Percentiles rank a stretch among this genome's conserved stretches.
Evolutionary conservation across 176 grass and related monocot genomes (phyloP).

Genomic region (Ampelocalamus luodianensis): DNA sequence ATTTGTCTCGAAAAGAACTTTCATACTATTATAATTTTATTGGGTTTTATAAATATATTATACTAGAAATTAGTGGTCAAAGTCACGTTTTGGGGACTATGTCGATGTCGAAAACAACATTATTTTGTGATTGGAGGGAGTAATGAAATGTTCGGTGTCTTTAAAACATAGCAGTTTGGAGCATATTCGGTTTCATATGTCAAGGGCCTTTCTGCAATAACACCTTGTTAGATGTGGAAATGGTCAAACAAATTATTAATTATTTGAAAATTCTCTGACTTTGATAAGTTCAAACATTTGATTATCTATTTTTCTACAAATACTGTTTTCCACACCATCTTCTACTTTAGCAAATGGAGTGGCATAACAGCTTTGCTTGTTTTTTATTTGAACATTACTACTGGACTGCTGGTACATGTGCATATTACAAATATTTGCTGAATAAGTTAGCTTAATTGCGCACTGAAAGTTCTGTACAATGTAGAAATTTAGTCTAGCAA

Average conservation of each 20-base stretch:
- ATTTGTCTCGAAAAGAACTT: no score
- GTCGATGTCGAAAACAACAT: no score
- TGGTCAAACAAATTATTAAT: neutral
- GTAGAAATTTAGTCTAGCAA: slow-evolving; percentile 18
- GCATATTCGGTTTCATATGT: neutral
- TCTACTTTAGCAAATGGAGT: slow-evolving; percentile 4
- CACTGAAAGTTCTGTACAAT: slow-evolving; percentile 3
- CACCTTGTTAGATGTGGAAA: neutral
- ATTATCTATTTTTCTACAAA: slow-evolving; percentile 18
- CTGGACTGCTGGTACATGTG: neutral
- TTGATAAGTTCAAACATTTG: slow-evolving; percentile 1
- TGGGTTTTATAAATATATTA: no score
- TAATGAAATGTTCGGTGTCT: neutral
- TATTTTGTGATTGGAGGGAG: no score
- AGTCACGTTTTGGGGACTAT: no score
- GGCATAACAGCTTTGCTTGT: slow-evolving; percentile 4
- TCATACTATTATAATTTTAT: no score
- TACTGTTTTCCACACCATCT: slow-evolving; percentile 17
- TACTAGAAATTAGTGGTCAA: no score
- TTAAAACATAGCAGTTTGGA: neutral
- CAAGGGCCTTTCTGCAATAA: neutral
- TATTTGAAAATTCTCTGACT: neutral
- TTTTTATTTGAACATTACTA: slow-evolving; percentile 1
- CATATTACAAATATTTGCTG: slow-evolving; percentile 19
- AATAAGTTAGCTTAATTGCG: slow-evolving; percentile 5